Percentiles rank a stretch among this genome's conserved stretches.
phyloP scores from a whole-genome alignment of 371 early-diverging fungal genomes.

The Batrachochytrium dendrobatidis region DNA sequence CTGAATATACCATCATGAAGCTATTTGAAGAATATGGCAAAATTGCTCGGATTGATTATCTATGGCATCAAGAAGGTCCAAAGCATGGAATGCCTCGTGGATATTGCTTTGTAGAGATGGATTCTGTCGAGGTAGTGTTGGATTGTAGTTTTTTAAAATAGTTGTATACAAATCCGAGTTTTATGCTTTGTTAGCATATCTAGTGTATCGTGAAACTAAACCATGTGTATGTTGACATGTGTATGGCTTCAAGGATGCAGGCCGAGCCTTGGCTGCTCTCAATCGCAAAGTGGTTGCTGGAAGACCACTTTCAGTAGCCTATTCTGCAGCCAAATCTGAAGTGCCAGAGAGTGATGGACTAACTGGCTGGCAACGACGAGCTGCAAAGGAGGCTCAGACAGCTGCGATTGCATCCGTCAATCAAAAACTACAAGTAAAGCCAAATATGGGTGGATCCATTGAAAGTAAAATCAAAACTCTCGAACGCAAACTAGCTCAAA shows the following conservation, averaged over 20 bases:
- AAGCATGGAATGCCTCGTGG: slow-evolving; percentile 26
- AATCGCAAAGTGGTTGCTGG: slow-evolving; percentile 1
- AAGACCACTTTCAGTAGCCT: slow-evolving; percentile 10
- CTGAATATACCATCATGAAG: slow-evolving; percentile 27
- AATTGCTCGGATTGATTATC: slow-evolving; percentile 25
- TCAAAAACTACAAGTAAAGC: slow-evolving; percentile 7
- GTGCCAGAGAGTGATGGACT: not conserved
- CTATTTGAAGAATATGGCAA: slow-evolving; percentile 22
- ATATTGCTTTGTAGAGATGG: slow-evolving; percentile 26
- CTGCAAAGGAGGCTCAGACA: not conserved
- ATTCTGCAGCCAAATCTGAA: slow-evolving; percentile 7
- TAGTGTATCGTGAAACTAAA: not conserved
- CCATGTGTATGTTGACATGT: not conserved
- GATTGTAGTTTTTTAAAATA: not conserved
- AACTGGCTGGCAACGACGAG: not conserved
- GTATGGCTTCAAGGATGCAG: not conserved
- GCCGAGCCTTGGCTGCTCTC: not conserved
- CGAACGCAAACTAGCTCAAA: slow-evolving; percentile 13
- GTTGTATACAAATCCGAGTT: not conserved
- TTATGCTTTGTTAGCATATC: no score
- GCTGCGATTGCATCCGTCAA: slow-evolving; percentile 2
- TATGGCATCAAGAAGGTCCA: slow-evolving; percentile 31
- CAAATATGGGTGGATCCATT: not conserved
- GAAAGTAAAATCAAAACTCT: slow-evolving; percentile 12
- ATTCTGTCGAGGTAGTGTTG: not conserved